Percentiles rank a stretch among this genome's conserved stretches.
Conservation (phyloP, 148 eudicot species). For the Cornus florida region DNA sequence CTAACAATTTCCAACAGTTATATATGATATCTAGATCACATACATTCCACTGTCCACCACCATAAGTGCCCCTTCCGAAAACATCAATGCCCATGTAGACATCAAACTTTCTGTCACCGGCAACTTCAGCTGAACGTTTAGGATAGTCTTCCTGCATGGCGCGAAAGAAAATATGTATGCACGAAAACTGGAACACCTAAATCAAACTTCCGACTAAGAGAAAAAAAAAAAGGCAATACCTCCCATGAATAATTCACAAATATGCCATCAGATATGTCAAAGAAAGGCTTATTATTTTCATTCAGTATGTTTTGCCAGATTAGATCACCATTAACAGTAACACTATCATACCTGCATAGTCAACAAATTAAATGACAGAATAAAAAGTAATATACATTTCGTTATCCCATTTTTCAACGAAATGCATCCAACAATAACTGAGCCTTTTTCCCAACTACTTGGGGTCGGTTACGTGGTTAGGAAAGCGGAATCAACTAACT, state of each 20-base stretch:
- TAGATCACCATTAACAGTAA: slow-evolving; percentile 72
- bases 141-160: slow-evolving; percentile 65
- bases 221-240: slow-evolving; percentile 33
- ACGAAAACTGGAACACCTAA: neutral
- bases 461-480: neutral
- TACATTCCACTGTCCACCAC: slow-evolving; percentile 94
- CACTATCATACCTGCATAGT: slow-evolving; percentile 81
- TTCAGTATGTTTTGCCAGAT: slow-evolving; percentile 83
- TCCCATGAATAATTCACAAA: slow-evolving; percentile 80
- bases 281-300: slow-evolving; percentile 78
- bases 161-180: slow-evolving; percentile 7
- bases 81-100: slow-evolving; percentile 97
- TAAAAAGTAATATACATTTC: neutral
- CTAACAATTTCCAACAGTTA: neutral
- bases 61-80: slow-evolving; percentile 83
- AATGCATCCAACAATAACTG: too few species aligned
- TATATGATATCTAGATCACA: slow-evolving; percentile 17
- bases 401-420: too few species aligned
- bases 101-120: slow-evolving; percentile 84
- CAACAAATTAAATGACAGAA: slow-evolving; percentile 11
- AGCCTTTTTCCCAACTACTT: too few species aligned
- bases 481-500: neutral
- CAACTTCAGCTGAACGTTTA: slow-evolving; percentile 70
- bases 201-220: neutral
- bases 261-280: slow-evolving; percentile 88